A percentile compares a stretch with the other conserved stretches of the same genome.
Evolutionary conservation across 257 asterid species (phyloP).

Genomic region (Lycium ferocissimum): DNA sequence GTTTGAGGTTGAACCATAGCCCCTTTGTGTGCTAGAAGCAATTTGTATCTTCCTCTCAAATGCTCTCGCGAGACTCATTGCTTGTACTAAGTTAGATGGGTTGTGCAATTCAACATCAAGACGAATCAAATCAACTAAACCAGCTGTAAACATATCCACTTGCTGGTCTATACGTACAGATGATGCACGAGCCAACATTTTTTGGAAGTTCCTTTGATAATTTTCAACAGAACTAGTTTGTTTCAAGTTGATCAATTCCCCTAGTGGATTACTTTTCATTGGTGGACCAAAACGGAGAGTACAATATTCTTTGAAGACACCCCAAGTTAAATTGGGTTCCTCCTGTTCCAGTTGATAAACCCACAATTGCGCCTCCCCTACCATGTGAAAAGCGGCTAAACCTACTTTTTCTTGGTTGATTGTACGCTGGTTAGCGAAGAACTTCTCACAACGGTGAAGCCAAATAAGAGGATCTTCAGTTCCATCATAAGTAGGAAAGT

Average conservation of each 20-base stretch:
- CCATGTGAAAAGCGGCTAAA: background rate
- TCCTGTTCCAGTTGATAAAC: background rate
- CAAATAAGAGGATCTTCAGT: background rate
- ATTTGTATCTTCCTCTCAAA: background rate
- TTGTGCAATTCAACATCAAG: background rate
- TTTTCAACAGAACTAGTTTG: background rate
- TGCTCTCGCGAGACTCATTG: background rate
- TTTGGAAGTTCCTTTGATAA: constrained; percentile 7
- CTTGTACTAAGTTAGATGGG: too few species aligned
- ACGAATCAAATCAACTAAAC: background rate
- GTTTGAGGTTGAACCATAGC: background rate
- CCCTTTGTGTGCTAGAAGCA: background rate
- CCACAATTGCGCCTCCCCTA: background rate
- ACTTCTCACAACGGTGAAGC: background rate
- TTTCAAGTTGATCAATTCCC: background rate
- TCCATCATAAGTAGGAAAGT: background rate
- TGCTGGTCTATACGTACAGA: background rate
- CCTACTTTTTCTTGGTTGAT: constrained; percentile 2
- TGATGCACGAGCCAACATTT: background rate
- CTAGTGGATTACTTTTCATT: background rate
- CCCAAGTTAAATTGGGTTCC: background rate
- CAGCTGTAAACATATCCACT: background rate
- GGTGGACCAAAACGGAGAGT: background rate
- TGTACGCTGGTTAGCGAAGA: background rate
- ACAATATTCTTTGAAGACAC: background rate